Percentiles rank a stretch among this genome's conserved stretches.
phyloP scores from a whole-genome alignment of 257 asterid genomes.

The Solanum acaule region DNA sequence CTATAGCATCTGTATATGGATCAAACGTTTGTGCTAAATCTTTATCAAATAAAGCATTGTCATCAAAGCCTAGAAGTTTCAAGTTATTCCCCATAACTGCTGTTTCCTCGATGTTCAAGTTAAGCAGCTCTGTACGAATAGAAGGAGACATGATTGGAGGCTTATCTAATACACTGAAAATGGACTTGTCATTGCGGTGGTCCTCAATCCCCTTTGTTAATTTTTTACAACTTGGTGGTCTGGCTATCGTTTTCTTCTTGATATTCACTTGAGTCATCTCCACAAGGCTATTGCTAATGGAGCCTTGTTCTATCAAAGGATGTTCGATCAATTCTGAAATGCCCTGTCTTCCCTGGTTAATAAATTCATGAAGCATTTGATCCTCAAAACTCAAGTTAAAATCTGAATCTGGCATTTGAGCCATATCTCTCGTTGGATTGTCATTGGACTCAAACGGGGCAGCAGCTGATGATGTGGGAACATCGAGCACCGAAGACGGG shows the following conservation, averaged over 20 bases:
- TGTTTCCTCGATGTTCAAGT: slow-evolving; percentile 5
- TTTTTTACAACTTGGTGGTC: neutral
- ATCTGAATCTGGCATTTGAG: neutral
- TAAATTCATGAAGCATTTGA: neutral
- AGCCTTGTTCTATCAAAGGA: neutral
- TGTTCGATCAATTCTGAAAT: neutral
- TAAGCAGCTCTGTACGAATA: neutral
- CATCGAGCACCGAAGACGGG: slow-evolving; percentile 24
- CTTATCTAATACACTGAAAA: neutral
- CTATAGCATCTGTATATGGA: neutral
- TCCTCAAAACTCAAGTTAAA: neutral
- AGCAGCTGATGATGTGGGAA: neutral
- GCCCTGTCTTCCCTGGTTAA: neutral
- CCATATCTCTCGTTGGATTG: neutral
- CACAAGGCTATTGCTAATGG: neutral
- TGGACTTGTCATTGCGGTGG: neutral
- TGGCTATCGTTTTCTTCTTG: neutral
- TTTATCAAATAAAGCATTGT: neutral
- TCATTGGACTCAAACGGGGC: neutral
- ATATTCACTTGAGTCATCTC: neutral
- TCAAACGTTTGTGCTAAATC: neutral
- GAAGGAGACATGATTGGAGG: neutral
- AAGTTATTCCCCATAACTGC: slow-evolving; percentile 4
- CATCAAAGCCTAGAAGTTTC: slow-evolving; percentile 12
- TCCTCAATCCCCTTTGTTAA: neutral